phyloP scores from a whole-genome alignment of 192 early-diverging fungal genomes.

The Entomortierella beljakovae region DNA sequence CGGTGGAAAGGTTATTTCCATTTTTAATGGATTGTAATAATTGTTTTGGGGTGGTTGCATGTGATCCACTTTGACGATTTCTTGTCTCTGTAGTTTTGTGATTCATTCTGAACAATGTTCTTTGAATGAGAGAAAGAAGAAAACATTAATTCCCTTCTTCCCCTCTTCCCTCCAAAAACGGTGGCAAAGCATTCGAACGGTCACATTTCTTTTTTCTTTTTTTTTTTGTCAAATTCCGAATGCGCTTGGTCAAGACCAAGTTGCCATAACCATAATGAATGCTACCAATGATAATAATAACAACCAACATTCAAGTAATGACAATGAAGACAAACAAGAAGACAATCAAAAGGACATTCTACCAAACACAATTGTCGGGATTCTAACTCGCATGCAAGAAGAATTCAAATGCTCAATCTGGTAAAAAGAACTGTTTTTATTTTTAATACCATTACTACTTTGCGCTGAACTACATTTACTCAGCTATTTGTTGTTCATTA shows the following conservation, averaged over 20 bases:
- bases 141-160: neutral
- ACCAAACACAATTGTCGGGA: constrained; percentile 23
- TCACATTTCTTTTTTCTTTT: neutral
- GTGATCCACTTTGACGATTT: neutral
- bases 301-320: neutral
- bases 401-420: constrained; percentile 52
- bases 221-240: neutral
- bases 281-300: neutral
- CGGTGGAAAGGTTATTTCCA: neutral
- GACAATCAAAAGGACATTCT: constrained; percentile 19
- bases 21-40: neutral
- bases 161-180: constrained; percentile 26
- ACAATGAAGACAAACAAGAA: neutral
- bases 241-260: no score
- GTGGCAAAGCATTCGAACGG: constrained; percentile 1
- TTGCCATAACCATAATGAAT: constrained; percentile 25
- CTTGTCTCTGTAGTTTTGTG: constrained; percentile 6
- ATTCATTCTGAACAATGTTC: constrained; percentile 28
- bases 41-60: neutral
- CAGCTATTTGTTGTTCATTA: neutral
- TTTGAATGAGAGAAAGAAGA: neutral
- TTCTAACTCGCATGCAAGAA: constrained; percentile 48
- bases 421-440: constrained; percentile 1
- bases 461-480: neutral
- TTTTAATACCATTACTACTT: neutral